Conservation (phyloP, 2,329 filamentous ascomycete species). For the Aureobasidium sp. region DNA sequence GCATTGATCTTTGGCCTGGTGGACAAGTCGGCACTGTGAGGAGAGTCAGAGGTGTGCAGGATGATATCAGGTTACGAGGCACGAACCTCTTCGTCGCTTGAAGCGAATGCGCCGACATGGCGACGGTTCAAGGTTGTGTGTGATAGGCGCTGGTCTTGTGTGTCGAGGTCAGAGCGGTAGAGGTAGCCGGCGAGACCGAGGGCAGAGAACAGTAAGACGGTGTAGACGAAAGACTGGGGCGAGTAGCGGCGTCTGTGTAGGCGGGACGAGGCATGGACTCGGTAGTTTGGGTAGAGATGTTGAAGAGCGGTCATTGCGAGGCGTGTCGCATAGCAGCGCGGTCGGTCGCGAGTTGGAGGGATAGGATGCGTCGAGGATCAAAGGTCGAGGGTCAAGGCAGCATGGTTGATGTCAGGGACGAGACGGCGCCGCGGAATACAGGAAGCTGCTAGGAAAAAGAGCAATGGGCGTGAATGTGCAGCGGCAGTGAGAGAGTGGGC, state of each 20-base stretch:
- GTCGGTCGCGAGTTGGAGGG: background rate
- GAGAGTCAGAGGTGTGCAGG: background rate
- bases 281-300: background rate
- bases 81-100: slow-evolving; percentile 29
- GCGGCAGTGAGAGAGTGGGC: background rate
- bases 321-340: background rate
- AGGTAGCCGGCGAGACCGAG: slow-evolving; percentile 12
- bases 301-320: background rate
- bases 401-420: background rate
- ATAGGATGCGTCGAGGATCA: background rate
- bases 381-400: background rate
- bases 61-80: background rate
- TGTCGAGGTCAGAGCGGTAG: background rate
- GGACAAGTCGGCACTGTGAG: slow-evolving; percentile 66
- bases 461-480: too few relatives aligned
- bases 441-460: too few relatives aligned
- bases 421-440: background rate
- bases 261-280: background rate
- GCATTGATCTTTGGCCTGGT: slow-evolving; percentile 65
- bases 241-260: background rate
- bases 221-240: slow-evolving; percentile 16
- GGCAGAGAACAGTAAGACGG: slow-evolving; percentile 10
- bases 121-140: background rate
- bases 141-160: background rate
- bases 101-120: slow-evolving; percentile 3